A percentile compares a stretch with the other conserved stretches of the same genome.
Evolutionary conservation across 768 basidiomycete species (phyloP).

Genomic region (Dioszegia hungarica): DNA sequence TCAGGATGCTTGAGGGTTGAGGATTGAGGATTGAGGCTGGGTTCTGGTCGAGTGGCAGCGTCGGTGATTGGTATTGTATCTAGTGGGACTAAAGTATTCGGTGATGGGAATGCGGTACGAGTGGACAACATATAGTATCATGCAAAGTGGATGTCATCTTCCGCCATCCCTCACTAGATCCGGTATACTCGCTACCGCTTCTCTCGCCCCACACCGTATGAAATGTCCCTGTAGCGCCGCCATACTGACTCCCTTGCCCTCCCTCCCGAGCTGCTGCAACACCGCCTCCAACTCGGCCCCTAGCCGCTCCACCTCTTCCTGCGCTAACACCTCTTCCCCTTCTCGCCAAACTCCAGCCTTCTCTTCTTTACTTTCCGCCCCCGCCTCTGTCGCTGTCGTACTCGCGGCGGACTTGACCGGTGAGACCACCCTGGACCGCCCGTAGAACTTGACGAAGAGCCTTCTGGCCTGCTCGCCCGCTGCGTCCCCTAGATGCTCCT

Average conservation of each 20-base stretch:
- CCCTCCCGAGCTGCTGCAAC: constrained; percentile 56
- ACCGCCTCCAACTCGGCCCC: constrained; percentile 57
- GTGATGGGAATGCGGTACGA: too few species aligned
- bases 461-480: constrained; percentile 69
- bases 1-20: too few species aligned
- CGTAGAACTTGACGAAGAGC: constrained; percentile 82
- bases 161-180: neutral
- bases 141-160: neutral
- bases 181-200: constrained; percentile 28
- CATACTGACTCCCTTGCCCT: constrained; percentile 76
- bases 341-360: constrained; percentile 12
- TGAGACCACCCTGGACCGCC: constrained; percentile 38
- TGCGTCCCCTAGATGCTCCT: constrained; percentile 79
- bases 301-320: constrained; percentile 52
- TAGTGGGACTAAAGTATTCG: too few species aligned
- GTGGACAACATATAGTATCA: neutral
- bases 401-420: constrained; percentile 42
- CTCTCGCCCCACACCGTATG: constrained; percentile 61
- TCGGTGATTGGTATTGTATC: too few species aligned
- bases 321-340: constrained; percentile 42
- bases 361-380: constrained; percentile 19
- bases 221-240: constrained; percentile 92
- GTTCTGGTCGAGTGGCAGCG: too few species aligned
- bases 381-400: constrained; percentile 12
- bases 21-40: too few species aligned